Conservation (phyloP, 768 basidiomycete species). For the Rhodotorula taiwanensis region DNA sequence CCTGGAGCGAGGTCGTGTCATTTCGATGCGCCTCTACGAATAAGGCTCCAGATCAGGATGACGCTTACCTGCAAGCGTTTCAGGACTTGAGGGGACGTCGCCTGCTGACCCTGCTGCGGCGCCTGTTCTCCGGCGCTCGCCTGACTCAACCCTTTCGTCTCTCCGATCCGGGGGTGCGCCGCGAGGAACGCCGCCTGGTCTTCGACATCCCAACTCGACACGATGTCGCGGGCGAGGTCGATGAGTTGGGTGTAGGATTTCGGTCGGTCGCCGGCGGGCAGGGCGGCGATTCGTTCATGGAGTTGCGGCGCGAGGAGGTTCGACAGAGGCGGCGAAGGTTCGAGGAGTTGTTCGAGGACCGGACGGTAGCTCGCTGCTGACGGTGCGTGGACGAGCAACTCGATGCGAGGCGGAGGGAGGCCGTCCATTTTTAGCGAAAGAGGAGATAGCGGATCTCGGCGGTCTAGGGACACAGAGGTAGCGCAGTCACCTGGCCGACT, state of each 20-base stretch:
- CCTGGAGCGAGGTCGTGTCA: constrained; percentile 4
- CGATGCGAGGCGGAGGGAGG: constrained; percentile 29
- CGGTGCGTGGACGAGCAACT: constrained; percentile 30
- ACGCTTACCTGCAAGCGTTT: constrained; percentile 40
- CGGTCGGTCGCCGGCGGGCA: constrained; percentile 10
- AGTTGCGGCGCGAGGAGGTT: constrained; percentile 43
- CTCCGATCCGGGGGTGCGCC: constrained; percentile 49
- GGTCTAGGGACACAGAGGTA: too few species aligned
- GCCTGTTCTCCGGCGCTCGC: constrained; percentile 47
- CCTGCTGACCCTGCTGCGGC: constrained; percentile 17
- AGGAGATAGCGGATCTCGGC: background rate
- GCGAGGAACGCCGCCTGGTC: constrained; percentile 44
- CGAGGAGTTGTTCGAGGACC: constrained; percentile 43
- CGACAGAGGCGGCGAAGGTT: constrained; percentile 43
- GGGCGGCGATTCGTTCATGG: constrained; percentile 20
- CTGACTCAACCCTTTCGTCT: constrained; percentile 39
- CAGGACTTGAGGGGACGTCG: constrained; percentile 42
- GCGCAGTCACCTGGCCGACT: too few species aligned
- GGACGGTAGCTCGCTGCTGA: constrained; percentile 10
- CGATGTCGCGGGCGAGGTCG: constrained; percentile 36
- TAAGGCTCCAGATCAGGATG: too few species aligned
- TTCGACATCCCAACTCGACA: constrained; percentile 38
- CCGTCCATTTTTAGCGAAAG: constrained; percentile 6
- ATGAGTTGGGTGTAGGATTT: constrained; percentile 37
- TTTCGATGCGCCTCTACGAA: too few species aligned